Evolutionary conservation across 2,329 filamentous ascomycete genomes (phyloP).

Genomic region (Sporothrix schenckii): DNA sequence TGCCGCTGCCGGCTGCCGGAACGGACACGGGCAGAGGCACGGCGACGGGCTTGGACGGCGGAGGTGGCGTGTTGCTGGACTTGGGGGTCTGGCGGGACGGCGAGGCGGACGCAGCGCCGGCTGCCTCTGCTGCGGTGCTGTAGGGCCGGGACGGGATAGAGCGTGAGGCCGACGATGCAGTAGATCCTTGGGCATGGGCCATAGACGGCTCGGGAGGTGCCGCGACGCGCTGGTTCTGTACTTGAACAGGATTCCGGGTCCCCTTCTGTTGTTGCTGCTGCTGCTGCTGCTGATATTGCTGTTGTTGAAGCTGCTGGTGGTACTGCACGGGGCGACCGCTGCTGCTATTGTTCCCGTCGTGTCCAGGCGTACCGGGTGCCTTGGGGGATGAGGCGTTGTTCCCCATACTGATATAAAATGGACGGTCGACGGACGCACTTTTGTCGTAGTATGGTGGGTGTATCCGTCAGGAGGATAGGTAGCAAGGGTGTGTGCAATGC

Average conservation of each 20-base stretch:
- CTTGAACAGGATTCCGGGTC: slow-evolving; percentile 54
- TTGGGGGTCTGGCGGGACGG: slow-evolving; percentile 35
- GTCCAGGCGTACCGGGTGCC: slow-evolving; percentile 42
- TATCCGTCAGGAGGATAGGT: background rate
- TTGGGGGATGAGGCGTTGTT: slow-evolving; percentile 51
- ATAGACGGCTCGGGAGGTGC: slow-evolving; percentile 65
- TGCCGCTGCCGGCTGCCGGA: slow-evolving; percentile 3
- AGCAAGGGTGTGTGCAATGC: background rate
- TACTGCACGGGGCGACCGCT: slow-evolving; percentile 36
- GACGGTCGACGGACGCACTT: background rate
- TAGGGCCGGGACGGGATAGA: slow-evolving; percentile 38
- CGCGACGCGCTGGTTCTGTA: slow-evolving; percentile 59
- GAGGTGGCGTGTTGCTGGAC: slow-evolving; percentile 32
- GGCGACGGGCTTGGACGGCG: slow-evolving; percentile 58
- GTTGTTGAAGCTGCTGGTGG: slow-evolving; percentile 44
- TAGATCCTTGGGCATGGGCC: slow-evolving; percentile 62
- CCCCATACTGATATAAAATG: slow-evolving; percentile 45
- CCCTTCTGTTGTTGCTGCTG: slow-evolving; percentile 35
- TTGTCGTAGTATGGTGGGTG: background rate
- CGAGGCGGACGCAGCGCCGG: slow-evolving; percentile 34
- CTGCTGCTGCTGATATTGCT: slow-evolving; percentile 38
- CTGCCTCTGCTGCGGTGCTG: slow-evolving; percentile 31
- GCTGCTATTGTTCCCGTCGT: slow-evolving; percentile 33
- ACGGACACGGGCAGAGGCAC: slow-evolving; percentile 48
- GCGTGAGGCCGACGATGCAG: slow-evolving; percentile 41